Base-by-base conservation (phyloP, 768 basidiomycete genomes). In the Russula foetens region DNA sequence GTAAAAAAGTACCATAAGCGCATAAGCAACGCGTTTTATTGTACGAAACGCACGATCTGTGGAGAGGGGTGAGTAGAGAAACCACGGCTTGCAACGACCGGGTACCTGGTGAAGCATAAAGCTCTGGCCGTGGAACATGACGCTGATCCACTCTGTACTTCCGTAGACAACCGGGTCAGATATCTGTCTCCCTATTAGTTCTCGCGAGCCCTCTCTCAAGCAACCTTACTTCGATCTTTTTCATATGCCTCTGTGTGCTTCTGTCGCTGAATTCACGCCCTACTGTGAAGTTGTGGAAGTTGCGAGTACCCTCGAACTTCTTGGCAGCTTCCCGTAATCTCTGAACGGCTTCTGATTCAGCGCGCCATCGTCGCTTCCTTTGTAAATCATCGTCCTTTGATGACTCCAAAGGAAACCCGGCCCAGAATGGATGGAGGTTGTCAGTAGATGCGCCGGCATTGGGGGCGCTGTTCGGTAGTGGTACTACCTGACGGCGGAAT, bases 31-130 rank as follows among this genome's bases (percentile, higher is more conserved):
- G 38, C 49, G 24, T 46, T 43, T 59, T 38, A 50, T 58, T 58
- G 66, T 61, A 41, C 33, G 24, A 5, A 39, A 71, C 77, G 60
- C 66, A 84, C 81, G 63, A 84, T 84, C 81, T 83, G 53, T n/a
- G 44, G 63, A 38, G 63, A 63, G 47, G 9, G 31, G 51, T 47
- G 21, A 38, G 44, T 11, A 56, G 59, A 59, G 33, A 52, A 52
- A 38, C 44, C 2, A 52, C 43, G 23, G n/a, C 26, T 28, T 45
- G 55, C 15, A 8, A 48, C 48, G 65, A 69, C 33, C n/a, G 74
- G 79, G 55, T 67, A 94, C 94, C 79, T 99, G 97, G 72, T 99
- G 96, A 56, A 99, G 75, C 97, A 99, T 98, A 72, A 99, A 99
- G 67, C 92, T 94, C 72, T 99, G 97, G 0, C 96, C 97, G 70